A percentile compares a stretch with the other conserved stretches of the same genome.
Evolutionary conservation across 2,329 filamentous ascomycete genomes (phyloP).

Genomic region (Fusarium sp.): DNA sequence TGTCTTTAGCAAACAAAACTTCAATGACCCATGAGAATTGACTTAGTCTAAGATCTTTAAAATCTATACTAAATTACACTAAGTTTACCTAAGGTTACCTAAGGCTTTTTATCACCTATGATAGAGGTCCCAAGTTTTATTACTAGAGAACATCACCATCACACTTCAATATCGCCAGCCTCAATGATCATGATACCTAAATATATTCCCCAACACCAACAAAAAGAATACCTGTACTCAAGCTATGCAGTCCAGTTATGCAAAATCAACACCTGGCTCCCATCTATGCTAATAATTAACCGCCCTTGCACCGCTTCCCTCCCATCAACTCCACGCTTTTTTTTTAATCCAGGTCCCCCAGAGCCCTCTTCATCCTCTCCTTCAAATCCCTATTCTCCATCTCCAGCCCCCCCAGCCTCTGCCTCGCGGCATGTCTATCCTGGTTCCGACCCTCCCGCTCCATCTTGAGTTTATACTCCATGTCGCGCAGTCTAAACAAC

Average conservation of each 20-base stretch:
- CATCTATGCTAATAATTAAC: slow-evolving; percentile 20
- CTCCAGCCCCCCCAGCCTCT: slow-evolving; percentile 80
- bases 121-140: no score
- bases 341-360: slow-evolving; percentile 40
- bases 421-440: slow-evolving; percentile 84
- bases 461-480: slow-evolving; percentile 88
- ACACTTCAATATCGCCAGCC: not conserved
- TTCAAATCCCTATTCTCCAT: slow-evolving; percentile 77
- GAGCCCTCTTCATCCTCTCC: slow-evolving; percentile 63
- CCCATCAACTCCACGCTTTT: slow-evolving; percentile 7
- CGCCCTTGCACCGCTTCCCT: not conserved
- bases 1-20: not conserved
- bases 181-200: slow-evolving; percentile 5
- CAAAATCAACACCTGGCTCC: slow-evolving; percentile 38
- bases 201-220: not conserved
- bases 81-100: no score
- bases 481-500: slow-evolving; percentile 84
- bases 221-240: slow-evolving; percentile 20
- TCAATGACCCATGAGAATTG: no score
- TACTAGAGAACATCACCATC: no score
- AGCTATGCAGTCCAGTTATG: not conserved
- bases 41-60: no score
- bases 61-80: no score
- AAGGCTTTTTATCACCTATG: no score
- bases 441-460: slow-evolving; percentile 87